phyloP scores from a whole-genome alignment of 2,329 filamentous ascomycete genomes.

The Colletotrichum sp. region DNA sequence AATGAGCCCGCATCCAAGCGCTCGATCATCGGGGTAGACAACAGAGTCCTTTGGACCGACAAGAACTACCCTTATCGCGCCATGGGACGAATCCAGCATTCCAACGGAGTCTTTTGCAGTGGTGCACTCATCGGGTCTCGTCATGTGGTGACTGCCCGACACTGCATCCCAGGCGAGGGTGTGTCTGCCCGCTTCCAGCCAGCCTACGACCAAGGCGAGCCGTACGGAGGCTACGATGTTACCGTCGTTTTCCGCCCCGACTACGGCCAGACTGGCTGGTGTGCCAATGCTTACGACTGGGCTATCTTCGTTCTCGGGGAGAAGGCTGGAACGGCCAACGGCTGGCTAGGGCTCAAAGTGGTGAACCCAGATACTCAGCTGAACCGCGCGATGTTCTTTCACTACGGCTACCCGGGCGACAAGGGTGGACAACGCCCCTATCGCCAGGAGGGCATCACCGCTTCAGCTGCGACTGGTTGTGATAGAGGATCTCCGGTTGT shows the following conservation, averaged over 20 bases:
- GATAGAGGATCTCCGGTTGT: constrained; percentile 5
- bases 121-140: constrained; percentile 32
- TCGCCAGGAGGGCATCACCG: constrained; percentile 16
- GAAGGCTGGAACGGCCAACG: constrained; percentile 27
- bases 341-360: constrained; percentile 27
- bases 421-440: constrained; percentile 20
- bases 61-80: constrained; percentile 11
- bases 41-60: constrained; percentile 11
- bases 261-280: constrained; percentile 10
- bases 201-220: constrained; percentile 26
- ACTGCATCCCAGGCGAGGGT: constrained; percentile 26
- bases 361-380: constrained; percentile 17
- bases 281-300: constrained; percentile 26
- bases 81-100: constrained; percentile 25
- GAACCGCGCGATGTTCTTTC: constrained; percentile 22
- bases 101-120: constrained; percentile 27
- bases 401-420: constrained; percentile 26
- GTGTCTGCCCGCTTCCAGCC: constrained; percentile 27
- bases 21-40: neutral
- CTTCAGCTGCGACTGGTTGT: neutral
- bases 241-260: neutral
- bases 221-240: constrained; percentile 11
- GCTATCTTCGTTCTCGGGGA: constrained; percentile 29
- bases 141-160: constrained; percentile 31
- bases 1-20: neutral